Percentiles rank a stretch among this genome's conserved stretches.
These are phyloP conservation scores for Hemerocallis citrina DNA, from an alignment of 106 monocot species.

Conservation along the genomic window DNA sequence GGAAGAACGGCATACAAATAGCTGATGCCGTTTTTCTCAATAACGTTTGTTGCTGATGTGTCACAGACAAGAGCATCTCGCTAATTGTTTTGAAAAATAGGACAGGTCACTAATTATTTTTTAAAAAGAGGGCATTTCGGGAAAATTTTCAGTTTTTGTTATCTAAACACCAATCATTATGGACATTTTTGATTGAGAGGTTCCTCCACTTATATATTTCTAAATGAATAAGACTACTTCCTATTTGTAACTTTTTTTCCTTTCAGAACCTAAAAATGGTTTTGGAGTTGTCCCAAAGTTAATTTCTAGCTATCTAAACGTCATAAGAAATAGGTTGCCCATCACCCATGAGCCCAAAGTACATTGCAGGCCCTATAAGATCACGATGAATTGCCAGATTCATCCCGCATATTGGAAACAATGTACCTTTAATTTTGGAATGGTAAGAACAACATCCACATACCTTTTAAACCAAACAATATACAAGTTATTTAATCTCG, in stretches of 20 bases:
- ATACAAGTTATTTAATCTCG: background rate
- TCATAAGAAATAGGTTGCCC: conserved; percentile 33
- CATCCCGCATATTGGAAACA: conserved; percentile 34
- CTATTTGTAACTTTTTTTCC: background rate
- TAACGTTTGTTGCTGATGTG: too few relatives aligned
- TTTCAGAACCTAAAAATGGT: background rate
- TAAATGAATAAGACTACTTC: background rate
- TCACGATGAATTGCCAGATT: conserved; percentile 29
- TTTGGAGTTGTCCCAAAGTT: conserved; percentile 7
- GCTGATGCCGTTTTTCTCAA: too few relatives aligned
- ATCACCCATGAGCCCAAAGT: conserved; percentile 38
- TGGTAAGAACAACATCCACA: conserved; percentile 27
- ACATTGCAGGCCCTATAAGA: conserved; percentile 35
- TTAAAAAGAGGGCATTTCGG: too few relatives aligned
- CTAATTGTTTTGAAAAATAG: too few relatives aligned
- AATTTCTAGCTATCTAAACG: conserved; percentile 37
- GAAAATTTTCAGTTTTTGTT: too few relatives aligned
- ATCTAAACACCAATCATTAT: too few relatives aligned
- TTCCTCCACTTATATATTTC: background rate
- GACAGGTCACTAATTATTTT: too few relatives aligned
- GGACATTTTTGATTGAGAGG: too few relatives aligned
- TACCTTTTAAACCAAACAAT: conserved; percentile 6
- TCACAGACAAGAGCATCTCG: too few relatives aligned
- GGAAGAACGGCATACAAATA: too few relatives aligned
- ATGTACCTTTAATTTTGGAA: conserved; percentile 28